These are phyloP conservation scores for Bacidia rubella DNA, from an alignment of 495 filamentous ascomycete genomes.

Conservation along the genomic window DNA sequence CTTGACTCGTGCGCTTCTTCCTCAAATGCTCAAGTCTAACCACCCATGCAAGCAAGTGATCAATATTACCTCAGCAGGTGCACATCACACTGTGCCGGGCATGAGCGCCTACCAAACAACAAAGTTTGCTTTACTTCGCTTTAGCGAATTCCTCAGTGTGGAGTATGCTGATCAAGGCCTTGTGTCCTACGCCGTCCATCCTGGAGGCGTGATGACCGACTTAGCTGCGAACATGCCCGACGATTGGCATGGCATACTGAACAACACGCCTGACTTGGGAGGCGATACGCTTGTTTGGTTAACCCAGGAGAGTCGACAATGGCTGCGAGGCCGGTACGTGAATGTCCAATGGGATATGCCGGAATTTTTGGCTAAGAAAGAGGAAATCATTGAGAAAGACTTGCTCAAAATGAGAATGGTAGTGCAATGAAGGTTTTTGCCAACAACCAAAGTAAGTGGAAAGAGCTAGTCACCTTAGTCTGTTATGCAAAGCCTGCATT, in stretches of 20 bases:
- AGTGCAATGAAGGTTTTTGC: constrained; percentile 1
- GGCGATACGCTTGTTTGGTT: constrained; percentile 28
- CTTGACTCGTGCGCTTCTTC: constrained; percentile 28
- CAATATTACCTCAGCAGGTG: constrained; percentile 23
- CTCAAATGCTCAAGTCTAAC: constrained; percentile 27
- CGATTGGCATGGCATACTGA: background rate
- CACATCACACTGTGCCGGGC: constrained; percentile 14
- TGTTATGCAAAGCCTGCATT: background rate
- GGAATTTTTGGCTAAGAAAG: constrained; percentile 29
- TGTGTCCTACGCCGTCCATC: constrained; percentile 29
- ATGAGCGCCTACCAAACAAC: constrained; percentile 27
- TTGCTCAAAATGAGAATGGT: constrained; percentile 31
- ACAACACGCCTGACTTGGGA: constrained; percentile 26
- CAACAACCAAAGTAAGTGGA: background rate
- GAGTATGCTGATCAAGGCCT: constrained; percentile 32
- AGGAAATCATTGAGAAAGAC: constrained; percentile 29
- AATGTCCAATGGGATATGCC: constrained; percentile 32
- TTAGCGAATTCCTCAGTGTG: constrained; percentile 30
- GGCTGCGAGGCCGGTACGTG: constrained; percentile 28
- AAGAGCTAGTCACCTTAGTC: background rate
- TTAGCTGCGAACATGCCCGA: background rate
- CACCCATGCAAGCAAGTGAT: constrained; percentile 23
- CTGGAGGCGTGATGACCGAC: constrained; percentile 20
- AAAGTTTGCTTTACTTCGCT: constrained; percentile 29
- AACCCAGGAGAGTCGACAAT: constrained; percentile 23